Evolutionary conservation across 768 basidiomycete genomes (phyloP).

Genomic region (Tylopilus sp.): DNA sequence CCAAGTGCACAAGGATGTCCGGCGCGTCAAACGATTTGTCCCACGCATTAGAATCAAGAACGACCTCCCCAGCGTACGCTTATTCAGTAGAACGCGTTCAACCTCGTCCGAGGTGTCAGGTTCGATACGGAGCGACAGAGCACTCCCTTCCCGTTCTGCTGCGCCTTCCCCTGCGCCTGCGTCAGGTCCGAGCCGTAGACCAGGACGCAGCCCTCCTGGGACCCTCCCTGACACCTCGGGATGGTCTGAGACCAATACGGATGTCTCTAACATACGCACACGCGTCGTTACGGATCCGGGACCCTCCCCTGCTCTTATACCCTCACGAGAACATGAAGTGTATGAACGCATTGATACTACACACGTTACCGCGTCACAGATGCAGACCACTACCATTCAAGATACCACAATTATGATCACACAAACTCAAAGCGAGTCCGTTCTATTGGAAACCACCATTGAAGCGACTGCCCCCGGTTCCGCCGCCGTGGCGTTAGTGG

Average conservation of each 20-base stretch:
- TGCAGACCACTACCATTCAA: too few species aligned
- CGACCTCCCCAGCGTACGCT: constrained; percentile 28
- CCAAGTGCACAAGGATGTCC: constrained; percentile 34
- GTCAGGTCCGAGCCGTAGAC: constrained; percentile 18
- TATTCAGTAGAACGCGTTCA: constrained; percentile 20
- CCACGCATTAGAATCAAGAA: constrained; percentile 32
- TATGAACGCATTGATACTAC: constrained; percentile 14
- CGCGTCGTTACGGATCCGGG: constrained; percentile 12
- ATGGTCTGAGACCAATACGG: constrained; percentile 29
- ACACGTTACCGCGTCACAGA: constrained; percentile 5
- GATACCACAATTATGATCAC: constrained; percentile 4
- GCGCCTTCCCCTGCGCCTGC: constrained; percentile 16
- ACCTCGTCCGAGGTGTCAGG: constrained; percentile 17
- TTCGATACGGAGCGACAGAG: constrained; percentile 31
- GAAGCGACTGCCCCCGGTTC: background rate
- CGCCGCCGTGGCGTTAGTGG: constrained; percentile 1
- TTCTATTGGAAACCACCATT: background rate
- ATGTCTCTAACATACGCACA: constrained; percentile 22
- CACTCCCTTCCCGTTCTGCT: constrained; percentile 25
- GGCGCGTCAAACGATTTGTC: constrained; percentile 29
- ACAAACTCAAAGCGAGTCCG: constrained; percentile 13
- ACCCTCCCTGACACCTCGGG: constrained; percentile 27
- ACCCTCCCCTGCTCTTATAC: constrained; percentile 29
- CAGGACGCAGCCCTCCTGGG: constrained; percentile 28
- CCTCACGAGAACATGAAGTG: constrained; percentile 16